Conservation (phyloP, 306 rosid genomes). For the Ochetophila trinervis region DNA sequence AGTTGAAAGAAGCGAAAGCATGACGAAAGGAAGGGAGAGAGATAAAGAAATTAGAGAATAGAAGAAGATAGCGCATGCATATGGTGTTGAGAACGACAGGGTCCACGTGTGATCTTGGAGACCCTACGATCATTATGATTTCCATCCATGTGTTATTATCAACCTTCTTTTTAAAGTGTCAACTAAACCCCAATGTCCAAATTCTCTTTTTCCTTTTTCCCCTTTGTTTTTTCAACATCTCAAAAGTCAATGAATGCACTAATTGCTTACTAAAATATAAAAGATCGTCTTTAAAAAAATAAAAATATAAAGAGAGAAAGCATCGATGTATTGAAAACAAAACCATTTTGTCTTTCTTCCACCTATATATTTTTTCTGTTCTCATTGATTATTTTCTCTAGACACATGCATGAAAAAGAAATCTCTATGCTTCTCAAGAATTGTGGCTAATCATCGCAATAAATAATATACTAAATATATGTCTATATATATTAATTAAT, state of each 20-base stretch:
- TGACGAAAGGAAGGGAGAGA: conserved; percentile 44
- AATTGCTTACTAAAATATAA: conserved; percentile 15
- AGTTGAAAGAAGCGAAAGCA: conserved; percentile 44
- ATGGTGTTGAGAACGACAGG: conserved; percentile 52
- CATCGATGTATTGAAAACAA: too few species aligned
- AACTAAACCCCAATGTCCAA: conserved; percentile 19
- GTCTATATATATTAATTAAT: not conserved
- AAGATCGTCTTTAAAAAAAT: not conserved
- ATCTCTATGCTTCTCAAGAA: not conserved
- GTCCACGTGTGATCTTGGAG: conserved; percentile 70
- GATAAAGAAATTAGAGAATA: not conserved
- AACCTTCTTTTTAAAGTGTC: conserved; percentile 51
- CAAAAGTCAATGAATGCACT: conserved; percentile 56
- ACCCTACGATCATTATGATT: conserved; percentile 51
- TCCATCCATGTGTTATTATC: conserved; percentile 35
- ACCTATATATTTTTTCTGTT: too few species aligned
- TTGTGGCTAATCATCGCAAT: conserved; percentile 24
- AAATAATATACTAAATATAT: not conserved
- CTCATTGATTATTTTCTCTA: not conserved
- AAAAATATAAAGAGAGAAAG: not conserved
- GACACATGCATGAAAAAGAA: conserved; percentile 23
- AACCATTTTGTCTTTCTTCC: too few species aligned
- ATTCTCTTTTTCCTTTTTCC: too few species aligned
- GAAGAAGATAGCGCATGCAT: conserved; percentile 43
- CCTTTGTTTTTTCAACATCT: conserved; percentile 15